These are phyloP conservation scores for Glycine tomentella DNA, from an alignment of 306 rosid species.

Conservation along the genomic window DNA sequence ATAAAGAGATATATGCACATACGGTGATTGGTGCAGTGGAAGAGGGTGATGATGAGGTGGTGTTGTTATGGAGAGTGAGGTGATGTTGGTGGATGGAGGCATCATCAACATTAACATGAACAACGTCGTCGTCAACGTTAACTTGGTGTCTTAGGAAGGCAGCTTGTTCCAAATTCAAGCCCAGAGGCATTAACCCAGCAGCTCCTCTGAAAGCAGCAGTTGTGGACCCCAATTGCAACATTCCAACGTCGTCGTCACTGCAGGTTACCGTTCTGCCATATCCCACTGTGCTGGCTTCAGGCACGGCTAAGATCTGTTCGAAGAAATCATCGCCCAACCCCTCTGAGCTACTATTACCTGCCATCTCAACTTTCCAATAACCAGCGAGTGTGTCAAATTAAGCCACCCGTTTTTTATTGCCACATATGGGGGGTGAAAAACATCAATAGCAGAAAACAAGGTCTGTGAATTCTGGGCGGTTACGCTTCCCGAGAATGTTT, in stretches of 20 bases:
- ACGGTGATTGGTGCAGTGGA: slow-evolving; percentile 56
- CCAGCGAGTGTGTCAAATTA: no score
- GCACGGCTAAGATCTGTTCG: slow-evolving; percentile 85
- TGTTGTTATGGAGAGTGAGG: slow-evolving; percentile 9
- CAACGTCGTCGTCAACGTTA: slow-evolving; percentile 43
- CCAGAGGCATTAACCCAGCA: slow-evolving; percentile 63
- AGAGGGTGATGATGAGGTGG: slow-evolving; percentile 43
- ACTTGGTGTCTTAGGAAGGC: slow-evolving; percentile 59
- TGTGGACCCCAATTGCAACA: not conserved
- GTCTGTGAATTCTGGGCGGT: no score
- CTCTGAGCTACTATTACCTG: slow-evolving; percentile 72
- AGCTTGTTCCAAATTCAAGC: slow-evolving; percentile 79
- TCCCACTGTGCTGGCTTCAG: slow-evolving; percentile 29
- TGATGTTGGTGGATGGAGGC: not conserved
- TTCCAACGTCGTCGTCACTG: no score
- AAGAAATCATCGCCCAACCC: slow-evolving; percentile 89
- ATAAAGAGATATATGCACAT: not conserved
- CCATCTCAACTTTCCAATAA: slow-evolving; percentile 52
- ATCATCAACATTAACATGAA: no score
- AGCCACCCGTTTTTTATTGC: no score
- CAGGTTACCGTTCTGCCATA: no score
- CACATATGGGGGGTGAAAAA: no score
- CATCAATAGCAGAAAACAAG: no score
- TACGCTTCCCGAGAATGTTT: no score
- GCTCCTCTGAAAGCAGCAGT: not conserved